These are phyloP conservation scores for Cyclanthera cordifolia DNA, from an alignment of 306 rosid genomes.

Conservation along the genomic window DNA sequence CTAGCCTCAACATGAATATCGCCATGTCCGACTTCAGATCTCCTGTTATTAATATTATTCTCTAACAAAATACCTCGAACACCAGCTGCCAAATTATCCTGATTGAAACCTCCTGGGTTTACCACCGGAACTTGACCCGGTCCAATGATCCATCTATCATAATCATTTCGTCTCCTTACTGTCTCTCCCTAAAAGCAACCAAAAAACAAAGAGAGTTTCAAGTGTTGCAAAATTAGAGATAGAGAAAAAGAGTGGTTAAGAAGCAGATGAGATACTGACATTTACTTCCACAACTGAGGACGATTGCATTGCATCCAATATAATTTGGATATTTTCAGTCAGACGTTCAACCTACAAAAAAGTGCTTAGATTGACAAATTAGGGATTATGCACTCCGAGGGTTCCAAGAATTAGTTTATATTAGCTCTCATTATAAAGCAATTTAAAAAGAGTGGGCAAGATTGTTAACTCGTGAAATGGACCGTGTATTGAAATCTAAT, in stretches of 20 bases:
- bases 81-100: constrained; percentile 33
- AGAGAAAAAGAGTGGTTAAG: constrained; percentile 3
- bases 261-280: constrained; percentile 27
- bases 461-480: too few species aligned
- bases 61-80: constrained; percentile 38
- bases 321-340: constrained; percentile 58
- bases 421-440: background rate
- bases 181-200: constrained; percentile 48
- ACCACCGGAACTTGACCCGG: constrained; percentile 29
- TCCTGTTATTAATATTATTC: constrained; percentile 15
- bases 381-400: background rate
- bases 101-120: constrained; percentile 24
- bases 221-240: too few species aligned
- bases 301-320: constrained; percentile 48
- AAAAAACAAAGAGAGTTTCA: background rate
- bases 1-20: constrained; percentile 20
- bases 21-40: constrained; percentile 10
- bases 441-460: background rate
- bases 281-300: constrained; percentile 54
- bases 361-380: background rate
- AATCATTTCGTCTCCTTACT: constrained; percentile 58
- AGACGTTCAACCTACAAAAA: constrained; percentile 45
- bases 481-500: too few species aligned
- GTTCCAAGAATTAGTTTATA: background rate
- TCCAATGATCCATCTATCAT: constrained; percentile 60